phyloP scores from a whole-genome alignment of 805 yeast genomes.

The Myxozyma mucilagina region DNA sequence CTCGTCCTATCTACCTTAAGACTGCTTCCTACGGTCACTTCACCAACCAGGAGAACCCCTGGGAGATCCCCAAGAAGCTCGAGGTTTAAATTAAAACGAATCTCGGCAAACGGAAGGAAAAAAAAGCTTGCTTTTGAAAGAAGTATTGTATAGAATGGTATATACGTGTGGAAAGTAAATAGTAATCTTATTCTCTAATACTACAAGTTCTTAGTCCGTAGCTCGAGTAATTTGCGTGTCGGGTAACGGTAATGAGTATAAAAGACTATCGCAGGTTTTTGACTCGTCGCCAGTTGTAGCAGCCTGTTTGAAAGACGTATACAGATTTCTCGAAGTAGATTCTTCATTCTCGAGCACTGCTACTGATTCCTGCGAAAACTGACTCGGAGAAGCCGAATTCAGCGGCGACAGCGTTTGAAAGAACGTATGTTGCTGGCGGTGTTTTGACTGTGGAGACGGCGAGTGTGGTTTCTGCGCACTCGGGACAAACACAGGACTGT shows the following conservation, averaged over 20 bases:
- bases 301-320: not conserved
- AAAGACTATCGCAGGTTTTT: not conserved
- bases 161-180: not conserved
- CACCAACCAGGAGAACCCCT: constrained; percentile 97
- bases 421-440: not conserved
- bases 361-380: not conserved
- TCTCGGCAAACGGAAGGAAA: too few relatives aligned
- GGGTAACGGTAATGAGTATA: constrained; percentile 7
- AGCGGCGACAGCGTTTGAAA: not conserved
- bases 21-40: constrained; percentile 99
- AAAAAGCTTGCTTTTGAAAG: not conserved
- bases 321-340: not conserved
- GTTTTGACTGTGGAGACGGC: not conserved
- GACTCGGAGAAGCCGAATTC: constrained; percentile 1
- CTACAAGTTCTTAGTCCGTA: not conserved
- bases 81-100: too few relatives aligned
- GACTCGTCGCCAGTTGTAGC: too few relatives aligned
- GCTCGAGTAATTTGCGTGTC: constrained; percentile 5
- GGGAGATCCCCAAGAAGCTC: constrained; percentile 87
- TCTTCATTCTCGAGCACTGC: not conserved
- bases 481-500: constrained; percentile 6
- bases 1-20: constrained; percentile 98
- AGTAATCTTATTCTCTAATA: not conserved
- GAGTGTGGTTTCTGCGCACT: constrained; percentile 6
- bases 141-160: not conserved